Percentiles rank a stretch among this genome's conserved stretches.
Conservation (phyloP, 2,329 filamentous ascomycete genomes). For the Colletotrichum coccodes region DNA sequence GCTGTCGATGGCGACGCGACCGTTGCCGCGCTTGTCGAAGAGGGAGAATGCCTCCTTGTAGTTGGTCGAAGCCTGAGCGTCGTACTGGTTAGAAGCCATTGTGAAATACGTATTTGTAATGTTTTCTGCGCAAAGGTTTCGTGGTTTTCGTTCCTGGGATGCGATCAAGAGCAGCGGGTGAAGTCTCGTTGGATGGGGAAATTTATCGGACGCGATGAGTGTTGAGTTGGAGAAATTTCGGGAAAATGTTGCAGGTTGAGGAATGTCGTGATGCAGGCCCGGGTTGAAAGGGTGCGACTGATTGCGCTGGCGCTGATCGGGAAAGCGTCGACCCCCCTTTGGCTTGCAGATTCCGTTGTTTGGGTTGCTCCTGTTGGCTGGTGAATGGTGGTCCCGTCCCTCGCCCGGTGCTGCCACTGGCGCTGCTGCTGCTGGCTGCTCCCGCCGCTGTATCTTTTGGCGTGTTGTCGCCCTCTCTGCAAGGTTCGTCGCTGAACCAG, state of each 20-base stretch:
- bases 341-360: conserved; percentile 8
- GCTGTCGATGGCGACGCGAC: conserved; percentile 85
- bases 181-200: background rate
- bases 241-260: background rate
- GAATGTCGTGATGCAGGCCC: conserved; percentile 21
- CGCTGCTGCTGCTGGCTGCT: background rate
- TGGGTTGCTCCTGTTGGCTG: conserved; percentile 33
- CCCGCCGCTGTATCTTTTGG: background rate
- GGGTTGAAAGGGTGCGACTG: background rate
- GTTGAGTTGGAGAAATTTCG: background rate
- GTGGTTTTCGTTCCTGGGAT: background rate
- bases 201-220: too few relatives aligned
- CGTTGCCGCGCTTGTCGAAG: conserved; percentile 99
- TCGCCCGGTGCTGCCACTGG: background rate
- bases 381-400: conserved; percentile 22
- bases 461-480: background rate
- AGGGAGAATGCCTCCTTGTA: conserved; percentile 99
- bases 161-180: background rate
- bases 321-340: background rate
- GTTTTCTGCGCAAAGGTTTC: background rate
- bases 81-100: conserved; percentile 64
- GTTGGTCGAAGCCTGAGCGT: conserved; percentile 83
- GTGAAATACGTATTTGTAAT: conserved; percentile 19
- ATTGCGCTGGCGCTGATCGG: conserved; percentile 14
- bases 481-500: conserved; percentile 31